Conservation (phyloP, 192 early-diverging fungal species). For the Rhizophagus sp. region DNA sequence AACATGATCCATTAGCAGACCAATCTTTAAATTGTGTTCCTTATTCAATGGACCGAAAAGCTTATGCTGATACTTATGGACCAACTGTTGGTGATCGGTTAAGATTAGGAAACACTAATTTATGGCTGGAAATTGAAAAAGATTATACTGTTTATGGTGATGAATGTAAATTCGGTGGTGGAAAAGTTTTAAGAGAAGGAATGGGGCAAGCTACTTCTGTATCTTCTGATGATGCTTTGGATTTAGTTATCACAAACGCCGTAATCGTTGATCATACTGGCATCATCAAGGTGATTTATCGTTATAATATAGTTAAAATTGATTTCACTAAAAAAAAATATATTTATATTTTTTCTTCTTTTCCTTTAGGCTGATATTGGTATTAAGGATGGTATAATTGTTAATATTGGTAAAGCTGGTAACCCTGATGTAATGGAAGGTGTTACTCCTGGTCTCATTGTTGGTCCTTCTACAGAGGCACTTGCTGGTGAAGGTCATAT, state of each 20-base stretch:
- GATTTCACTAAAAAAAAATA: too few relatives aligned
- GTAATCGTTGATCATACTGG: conserved; percentile 92
- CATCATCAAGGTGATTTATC: conserved; percentile 78
- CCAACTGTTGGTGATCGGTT: conserved; percentile 92
- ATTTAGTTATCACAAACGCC: conserved; percentile 95
- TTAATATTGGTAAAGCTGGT: conserved; percentile 95
- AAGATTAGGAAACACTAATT: conserved; percentile 80
- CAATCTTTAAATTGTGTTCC: conserved; percentile 52
- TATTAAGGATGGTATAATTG: conserved; percentile 80
- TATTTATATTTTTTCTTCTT: neutral
- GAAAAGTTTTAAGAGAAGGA: conserved; percentile 91
- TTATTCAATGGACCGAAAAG: conserved; percentile 71
- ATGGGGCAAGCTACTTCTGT: conserved; percentile 86
- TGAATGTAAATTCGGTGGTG: conserved; percentile 96
- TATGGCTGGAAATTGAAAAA: conserved; percentile 86
- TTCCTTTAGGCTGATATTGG: conserved; percentile 89
- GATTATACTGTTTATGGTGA: conserved; percentile 93
- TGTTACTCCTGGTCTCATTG: conserved; percentile 85
- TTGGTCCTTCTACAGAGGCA: conserved; percentile 89
- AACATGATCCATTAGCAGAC: conserved; percentile 57
- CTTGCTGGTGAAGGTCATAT: conserved; percentile 90
- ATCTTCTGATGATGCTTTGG: conserved; percentile 72
- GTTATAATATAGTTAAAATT: neutral
- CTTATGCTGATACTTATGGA: conserved; percentile 90
- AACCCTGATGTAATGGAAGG: conserved; percentile 98